Evolutionary conservation across 306 rosid species (phyloP), one percentile per base, ranked within the genome.

Genomic region (Castanea mollissima): DNA sequence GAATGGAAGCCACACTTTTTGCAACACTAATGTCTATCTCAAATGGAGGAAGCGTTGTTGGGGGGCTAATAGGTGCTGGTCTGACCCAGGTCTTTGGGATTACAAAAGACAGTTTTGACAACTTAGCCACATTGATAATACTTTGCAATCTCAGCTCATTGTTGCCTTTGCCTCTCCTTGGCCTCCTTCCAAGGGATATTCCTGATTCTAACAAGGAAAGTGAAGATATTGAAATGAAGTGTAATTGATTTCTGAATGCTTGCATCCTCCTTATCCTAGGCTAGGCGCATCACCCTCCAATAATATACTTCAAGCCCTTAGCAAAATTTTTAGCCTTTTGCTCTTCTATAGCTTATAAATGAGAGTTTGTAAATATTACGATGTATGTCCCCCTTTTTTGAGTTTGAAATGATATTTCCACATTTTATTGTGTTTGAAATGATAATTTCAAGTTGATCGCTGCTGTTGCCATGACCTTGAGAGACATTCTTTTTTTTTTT

Each of bases 21-120:
- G 99, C 99, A 76, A 95, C 99, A 82, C 97, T 95, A 19, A 95
- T 95, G 99, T 95, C 99, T 23, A 80, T 95, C 77, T 90, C 93
- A 16, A 95, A 95, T 25, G 99, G 94, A 46, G 99, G 98, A 70
- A 91, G 96, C 41, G 96, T 95, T 80, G 78, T 95, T 78, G 99
- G 99, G 82, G 99, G 98, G 27, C 84, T 93, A 82, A 80, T 95
- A 35, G 99, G 99, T 55, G 99, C 99, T 59, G 97, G 96, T 73
- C 85, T 95, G 83, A 95, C 97, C 59, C 92, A 90, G 76, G 51
- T 93, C 62, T 89, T 95, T 76, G 99, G 99, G 62, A 82, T 95
- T 75, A 95, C 97, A 18, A 95, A 83, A 83, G 99, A 95, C 84
- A 90, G 58, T 32, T 95, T 93, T 83, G 96, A 91, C 76, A 92